Conservation (phyloP, 768 basidiomycete genomes). For the Mycena sanguinolenta region DNA sequence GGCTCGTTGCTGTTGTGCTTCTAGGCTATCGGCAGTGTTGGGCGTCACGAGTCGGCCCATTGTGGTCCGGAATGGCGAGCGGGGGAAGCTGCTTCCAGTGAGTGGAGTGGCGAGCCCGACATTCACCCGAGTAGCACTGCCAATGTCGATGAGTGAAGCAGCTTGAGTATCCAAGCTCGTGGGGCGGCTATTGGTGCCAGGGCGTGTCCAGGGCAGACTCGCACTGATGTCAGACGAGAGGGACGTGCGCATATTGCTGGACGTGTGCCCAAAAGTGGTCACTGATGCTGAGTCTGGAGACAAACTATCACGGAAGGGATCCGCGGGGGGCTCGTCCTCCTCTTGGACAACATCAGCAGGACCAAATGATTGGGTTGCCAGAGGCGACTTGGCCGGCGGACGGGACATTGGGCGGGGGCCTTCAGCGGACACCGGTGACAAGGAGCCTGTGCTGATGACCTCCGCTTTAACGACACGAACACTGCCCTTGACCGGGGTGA, state of each 20-base stretch:
- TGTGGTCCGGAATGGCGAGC: slow-evolving; percentile 69
- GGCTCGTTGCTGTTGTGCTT: slow-evolving; percentile 78
- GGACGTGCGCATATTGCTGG: slow-evolving; percentile 43
- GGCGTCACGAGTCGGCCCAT: slow-evolving; percentile 74
- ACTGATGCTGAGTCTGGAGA: slow-evolving; percentile 58
- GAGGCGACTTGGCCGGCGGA: slow-evolving; percentile 70
- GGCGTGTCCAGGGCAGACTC: slow-evolving; percentile 56
- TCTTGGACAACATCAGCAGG: slow-evolving; percentile 75
- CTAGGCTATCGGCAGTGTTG: slow-evolving; percentile 54
- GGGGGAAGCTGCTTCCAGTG: slow-evolving; percentile 54
- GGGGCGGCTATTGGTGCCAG: slow-evolving; percentile 64
- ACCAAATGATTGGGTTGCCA: slow-evolving; percentile 79
- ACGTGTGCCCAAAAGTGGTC: slow-evolving; percentile 54
- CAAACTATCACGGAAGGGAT: slow-evolving; percentile 77
- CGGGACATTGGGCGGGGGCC: slow-evolving; percentile 53
- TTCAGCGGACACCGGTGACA: slow-evolving; percentile 52
- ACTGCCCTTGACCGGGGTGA: slow-evolving; percentile 74
- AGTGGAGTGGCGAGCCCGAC: slow-evolving; percentile 59
- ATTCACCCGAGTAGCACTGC: slow-evolving; percentile 77
- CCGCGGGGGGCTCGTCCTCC: slow-evolving; percentile 60
- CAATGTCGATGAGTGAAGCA: slow-evolving; percentile 69
- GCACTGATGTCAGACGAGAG: slow-evolving; percentile 53
- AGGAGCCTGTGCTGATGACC: slow-evolving; percentile 73
- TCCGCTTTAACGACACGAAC: slow-evolving; percentile 84
- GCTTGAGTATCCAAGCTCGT: slow-evolving; percentile 76